Conservation (phyloP, 306 rosid species). For the Corylus americana region DNA sequence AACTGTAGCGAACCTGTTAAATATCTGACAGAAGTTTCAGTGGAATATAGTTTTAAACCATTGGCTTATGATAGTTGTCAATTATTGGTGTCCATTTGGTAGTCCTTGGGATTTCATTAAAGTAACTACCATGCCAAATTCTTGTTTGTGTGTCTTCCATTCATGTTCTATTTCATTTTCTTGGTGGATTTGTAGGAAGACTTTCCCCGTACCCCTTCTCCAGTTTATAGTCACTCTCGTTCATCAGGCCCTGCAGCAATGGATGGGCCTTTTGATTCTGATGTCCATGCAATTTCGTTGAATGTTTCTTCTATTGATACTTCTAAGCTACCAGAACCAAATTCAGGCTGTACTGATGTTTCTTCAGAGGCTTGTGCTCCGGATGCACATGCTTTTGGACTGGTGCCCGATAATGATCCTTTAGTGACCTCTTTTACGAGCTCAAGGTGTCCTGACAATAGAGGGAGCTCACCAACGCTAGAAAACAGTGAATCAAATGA, state of each 20-base stretch:
- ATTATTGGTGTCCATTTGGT: background rate
- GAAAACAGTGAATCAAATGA: conserved; percentile 27
- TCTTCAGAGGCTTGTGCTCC: conserved; percentile 25
- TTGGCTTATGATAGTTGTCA: background rate
- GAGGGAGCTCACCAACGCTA: conserved; percentile 11
- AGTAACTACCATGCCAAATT: background rate
- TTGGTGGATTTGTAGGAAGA: conserved; percentile 49
- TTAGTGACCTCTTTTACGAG: conserved; percentile 25
- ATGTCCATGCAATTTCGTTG: conserved; percentile 34
- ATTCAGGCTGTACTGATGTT: conserved; percentile 31
- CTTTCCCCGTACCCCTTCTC: conserved; percentile 70
- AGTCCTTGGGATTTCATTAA: background rate
- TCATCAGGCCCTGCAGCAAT: conserved; percentile 42
- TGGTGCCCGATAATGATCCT: conserved; percentile 22
- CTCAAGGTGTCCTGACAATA: conserved; percentile 27
- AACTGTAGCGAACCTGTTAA: background rate
- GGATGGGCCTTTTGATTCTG: conserved; percentile 45
- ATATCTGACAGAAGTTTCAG: background rate
- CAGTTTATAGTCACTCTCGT: conserved; percentile 54
- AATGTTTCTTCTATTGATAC: conserved; percentile 32
- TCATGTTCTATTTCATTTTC: conserved; percentile 12
- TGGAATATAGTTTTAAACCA: background rate
- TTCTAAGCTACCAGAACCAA: conserved; percentile 39
- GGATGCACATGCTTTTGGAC: conserved; percentile 24
- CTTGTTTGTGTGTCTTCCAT: background rate